These are phyloP conservation scores for Angophora floribunda DNA, from an alignment of 345 rosid genomes.

Conservation along the genomic window DNA sequence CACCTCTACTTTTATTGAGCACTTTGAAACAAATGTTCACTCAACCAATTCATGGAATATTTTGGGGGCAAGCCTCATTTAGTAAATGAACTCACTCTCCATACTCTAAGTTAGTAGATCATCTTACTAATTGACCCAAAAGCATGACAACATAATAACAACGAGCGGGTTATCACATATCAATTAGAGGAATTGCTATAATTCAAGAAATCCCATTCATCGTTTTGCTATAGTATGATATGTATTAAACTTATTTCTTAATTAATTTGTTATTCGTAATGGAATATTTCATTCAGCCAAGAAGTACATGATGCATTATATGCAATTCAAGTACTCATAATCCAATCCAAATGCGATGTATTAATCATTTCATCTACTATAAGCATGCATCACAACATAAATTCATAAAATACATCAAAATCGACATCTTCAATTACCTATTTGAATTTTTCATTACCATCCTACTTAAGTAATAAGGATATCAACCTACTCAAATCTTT, in stretches of 20 bases:
- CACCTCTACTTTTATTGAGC: no score
- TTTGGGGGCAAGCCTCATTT: neutral
- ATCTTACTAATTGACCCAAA: neutral
- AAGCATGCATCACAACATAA: neutral
- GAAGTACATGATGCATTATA: neutral
- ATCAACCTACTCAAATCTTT: neutral
- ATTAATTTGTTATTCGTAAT: neutral
- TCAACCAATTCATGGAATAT: neutral
- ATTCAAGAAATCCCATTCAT: neutral
- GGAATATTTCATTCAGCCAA: neutral
- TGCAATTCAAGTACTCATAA: neutral
- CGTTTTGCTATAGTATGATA: neutral
- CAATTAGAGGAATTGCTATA: neutral
- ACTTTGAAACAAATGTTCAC: no score
- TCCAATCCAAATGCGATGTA: neutral
- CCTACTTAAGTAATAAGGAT: no score
- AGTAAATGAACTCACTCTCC: neutral
- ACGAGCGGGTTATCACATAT: neutral
- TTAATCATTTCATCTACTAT: neutral
- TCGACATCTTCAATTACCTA: neutral
- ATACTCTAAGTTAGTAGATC: neutral
- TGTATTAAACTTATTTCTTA: neutral
- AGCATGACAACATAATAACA: neutral
- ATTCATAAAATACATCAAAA: neutral
- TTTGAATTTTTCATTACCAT: neutral